Evolutionary conservation across 2,329 filamentous ascomycete genomes (phyloP).

Genomic region (Esteya vermicola): DNA sequence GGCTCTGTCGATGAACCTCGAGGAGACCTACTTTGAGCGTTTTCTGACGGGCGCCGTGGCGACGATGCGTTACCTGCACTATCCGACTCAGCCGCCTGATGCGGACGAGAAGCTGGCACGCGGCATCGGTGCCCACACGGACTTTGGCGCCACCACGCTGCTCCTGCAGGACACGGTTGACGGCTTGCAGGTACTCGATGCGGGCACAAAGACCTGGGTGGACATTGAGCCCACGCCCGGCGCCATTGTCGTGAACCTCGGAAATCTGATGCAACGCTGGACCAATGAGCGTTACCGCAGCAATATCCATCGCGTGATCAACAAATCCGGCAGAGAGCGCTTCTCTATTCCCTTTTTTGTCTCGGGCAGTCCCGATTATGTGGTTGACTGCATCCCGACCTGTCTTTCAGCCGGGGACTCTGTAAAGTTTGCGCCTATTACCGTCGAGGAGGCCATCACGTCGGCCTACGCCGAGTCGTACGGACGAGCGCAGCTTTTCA

Average conservation of each 20-base stretch:
- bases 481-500: constrained; percentile 7
- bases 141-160: constrained; percentile 40
- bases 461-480: constrained; percentile 8
- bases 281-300: constrained; percentile 38
- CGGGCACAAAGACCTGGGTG: constrained; percentile 30
- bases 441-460: constrained; percentile 5
- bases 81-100: constrained; percentile 13
- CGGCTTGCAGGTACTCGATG: constrained; percentile 29
- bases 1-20: constrained; percentile 16
- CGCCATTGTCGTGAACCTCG: constrained; percentile 35
- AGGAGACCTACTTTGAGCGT: constrained; percentile 12
- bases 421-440: constrained; percentile 6
- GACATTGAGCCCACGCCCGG: constrained; percentile 27
- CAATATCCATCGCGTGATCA: constrained; percentile 37
- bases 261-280: constrained; percentile 32
- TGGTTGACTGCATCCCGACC: constrained; percentile 7
- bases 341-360: constrained; percentile 8
- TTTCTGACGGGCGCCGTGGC: constrained; percentile 37
- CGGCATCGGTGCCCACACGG: constrained; percentile 28
- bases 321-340: constrained; percentile 8
- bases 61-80: constrained; percentile 46
- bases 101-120: constrained; percentile 15
- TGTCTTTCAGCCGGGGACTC: background rate
- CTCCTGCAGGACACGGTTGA: constrained; percentile 34
- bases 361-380: constrained; percentile 9